Base-by-base conservation (phyloP, 208 protist genomes). In the Blastocrithidia nonstop region DNA sequence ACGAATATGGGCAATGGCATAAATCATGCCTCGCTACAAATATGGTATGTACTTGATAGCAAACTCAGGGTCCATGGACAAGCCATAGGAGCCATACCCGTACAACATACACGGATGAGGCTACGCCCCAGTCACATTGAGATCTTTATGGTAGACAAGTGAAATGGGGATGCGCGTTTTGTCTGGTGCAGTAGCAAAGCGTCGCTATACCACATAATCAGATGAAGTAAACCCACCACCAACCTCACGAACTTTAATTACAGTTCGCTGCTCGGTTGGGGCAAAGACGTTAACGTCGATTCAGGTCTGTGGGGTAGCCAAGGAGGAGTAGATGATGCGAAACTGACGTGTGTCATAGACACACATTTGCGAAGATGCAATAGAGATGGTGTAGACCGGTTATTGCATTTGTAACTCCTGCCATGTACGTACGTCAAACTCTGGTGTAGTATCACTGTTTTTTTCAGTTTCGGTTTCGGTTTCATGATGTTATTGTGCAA, bases 61-160 rank as follows among this genome's bases (percentile, higher is more conserved):
- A 56, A 95, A 95, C 45, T 61, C 50, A 1, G 88, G 80, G 54
- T 95, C 88, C 60, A 89, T 71, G 48, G 59, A 89, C 19, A 83
- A 9, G 38, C 88, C 88, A 59, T 95, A 95, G 58, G 61, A 72
- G 51, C 88, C 88, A 64, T 95, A 95, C 43, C 67, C 88, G 63
- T 95, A 93, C 2, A 95, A 60, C 56, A 93, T 64, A 38, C 75
- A 86, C 15, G 84, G 84, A 33, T 93, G 59, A 16, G 68, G 72
- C 44, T 52, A 35, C 51, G 38, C 16, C 29, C 15, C 31, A n/a
- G n/a, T 59, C 21, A 77, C 20, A 53, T 88, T 69, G 13, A 93
- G 57, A 54, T 68, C 62, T 22, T 71, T 75, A 66, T 69, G 74
- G 47, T 85, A 84, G 13, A 87, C 67, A 21, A 94, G 55, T 19